Base-by-base conservation (phyloP, 164 flowering plant genomes). In the Umbellularia californica region DNA sequence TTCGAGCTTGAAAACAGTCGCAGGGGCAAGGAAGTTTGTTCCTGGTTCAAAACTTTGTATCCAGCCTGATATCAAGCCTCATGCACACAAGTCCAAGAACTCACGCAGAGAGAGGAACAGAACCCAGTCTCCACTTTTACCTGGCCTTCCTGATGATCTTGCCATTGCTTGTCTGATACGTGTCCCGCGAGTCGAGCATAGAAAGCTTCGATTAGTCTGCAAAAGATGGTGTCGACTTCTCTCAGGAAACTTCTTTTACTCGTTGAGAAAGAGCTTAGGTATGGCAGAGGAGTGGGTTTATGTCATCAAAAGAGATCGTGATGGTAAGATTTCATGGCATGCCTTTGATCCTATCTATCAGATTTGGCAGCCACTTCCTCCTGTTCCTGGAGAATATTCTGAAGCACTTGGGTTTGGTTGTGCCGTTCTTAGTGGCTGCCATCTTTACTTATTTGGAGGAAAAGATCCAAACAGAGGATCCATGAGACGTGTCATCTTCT, bases 251-350 rank as follows among this genome's bases (percentile, higher is more conserved):
- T 95, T 81, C 87, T 95, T 88, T 76, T 95, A 93, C 74, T 90
- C 97, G 55, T 88, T 88, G 0, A 77, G 98, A 74, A 92, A 86
- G 76, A 89, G 81, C 70, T 88, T 90, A 25, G 97, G 98, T 60
- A 88, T 95, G 89, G 94, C 97, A 30, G 98, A 95, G 75, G 98
- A 95, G 78, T 95, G 98, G 98, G 91, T 95, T 12, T 95, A 95
- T 82, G 95, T 95, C 62, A 85, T 95, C 73, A 95, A 91, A 85
- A 79, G 98, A 81, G 98, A 95, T 66, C 94, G 97, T 22, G 98
- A 93, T 79, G 93, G 97, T 55, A 86, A 84, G 77, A 93, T 93
- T 50, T 93, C 97, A 3, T 91, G 97, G 97, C 97, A 93, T 83
- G 97, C 98, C 7, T 95, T 90, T 84, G 97, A 95, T 70, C 97